phyloP scores from a whole-genome alignment of 139 green algal species.

The Protoeuglena noctilucae region DNA sequence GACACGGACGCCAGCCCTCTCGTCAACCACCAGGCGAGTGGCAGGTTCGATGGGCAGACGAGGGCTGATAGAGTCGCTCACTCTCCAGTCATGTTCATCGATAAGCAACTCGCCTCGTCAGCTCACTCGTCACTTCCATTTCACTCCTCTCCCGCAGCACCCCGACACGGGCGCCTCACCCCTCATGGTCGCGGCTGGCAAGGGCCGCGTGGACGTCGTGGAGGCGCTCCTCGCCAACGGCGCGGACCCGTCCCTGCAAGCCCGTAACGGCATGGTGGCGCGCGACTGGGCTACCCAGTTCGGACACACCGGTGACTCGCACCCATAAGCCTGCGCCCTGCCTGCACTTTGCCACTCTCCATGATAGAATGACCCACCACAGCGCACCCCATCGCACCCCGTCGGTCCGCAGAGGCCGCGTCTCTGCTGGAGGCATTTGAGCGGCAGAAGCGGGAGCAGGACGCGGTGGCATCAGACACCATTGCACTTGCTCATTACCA shows the following conservation, averaged over 20 bases:
- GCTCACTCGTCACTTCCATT: too few relatives aligned
- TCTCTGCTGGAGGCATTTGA: conserved; percentile 4
- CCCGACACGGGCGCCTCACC: conserved; percentile 36
- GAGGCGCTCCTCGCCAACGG: conserved; percentile 40
- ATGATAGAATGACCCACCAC: background rate
- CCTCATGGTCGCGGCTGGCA: conserved; percentile 57
- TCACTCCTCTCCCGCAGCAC: background rate
- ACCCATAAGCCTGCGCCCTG: too few relatives aligned
- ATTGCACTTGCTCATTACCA: conserved; percentile 20
- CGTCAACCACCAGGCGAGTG: conserved; percentile 25
- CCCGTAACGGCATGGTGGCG: conserved; percentile 25
- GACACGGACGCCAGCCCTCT: conserved; percentile 2
- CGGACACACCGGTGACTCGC: conserved; percentile 18
- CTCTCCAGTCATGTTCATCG: too few relatives aligned
- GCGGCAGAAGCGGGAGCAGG: background rate
- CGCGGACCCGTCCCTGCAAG: conserved; percentile 23
- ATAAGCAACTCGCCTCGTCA: too few relatives aligned
- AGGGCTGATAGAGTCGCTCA: too few relatives aligned
- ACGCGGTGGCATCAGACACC: conserved; percentile 1
- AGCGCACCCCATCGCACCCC: background rate
- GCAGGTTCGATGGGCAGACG: too few relatives aligned
- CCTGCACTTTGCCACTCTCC: too few relatives aligned
- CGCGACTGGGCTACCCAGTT: conserved; percentile 38
- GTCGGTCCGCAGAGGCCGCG: too few relatives aligned
- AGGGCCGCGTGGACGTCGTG: conserved; percentile 35